Evolutionary conservation across 1,284 basidiomycete genomes (phyloP).

Genomic region (Sporisorium sorghi): DNA sequence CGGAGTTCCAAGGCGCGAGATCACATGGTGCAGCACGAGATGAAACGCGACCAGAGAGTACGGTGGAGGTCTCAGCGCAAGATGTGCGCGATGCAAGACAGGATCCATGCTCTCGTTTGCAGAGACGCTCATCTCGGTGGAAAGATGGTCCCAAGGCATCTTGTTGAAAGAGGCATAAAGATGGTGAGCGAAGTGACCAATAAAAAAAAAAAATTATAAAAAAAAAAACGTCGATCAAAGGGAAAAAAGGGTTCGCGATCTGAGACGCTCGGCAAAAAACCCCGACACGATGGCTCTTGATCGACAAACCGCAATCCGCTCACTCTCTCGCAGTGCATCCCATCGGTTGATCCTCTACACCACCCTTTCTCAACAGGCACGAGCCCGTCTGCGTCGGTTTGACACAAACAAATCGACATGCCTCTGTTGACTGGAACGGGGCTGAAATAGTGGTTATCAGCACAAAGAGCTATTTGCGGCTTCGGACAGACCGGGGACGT

Average conservation of each 20-base stretch:
- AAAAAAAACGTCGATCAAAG: background rate
- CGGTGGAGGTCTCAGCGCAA: too few species aligned
- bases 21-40: constrained; percentile 23
- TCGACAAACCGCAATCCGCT: too few species aligned
- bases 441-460: too few species aligned
- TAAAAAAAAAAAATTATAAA: background rate
- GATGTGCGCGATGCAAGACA: too few species aligned
- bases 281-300: background rate
- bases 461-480: background rate
- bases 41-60: background rate
- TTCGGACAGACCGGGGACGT: background rate
- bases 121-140: too few species aligned
- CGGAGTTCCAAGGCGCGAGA: constrained; percentile 26
- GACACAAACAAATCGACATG: background rate
- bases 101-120: too few species aligned
- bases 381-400: background rate
- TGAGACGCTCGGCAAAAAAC: background rate
- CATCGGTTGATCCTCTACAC: background rate
- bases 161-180: too few species aligned
- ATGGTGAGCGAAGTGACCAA: background rate
- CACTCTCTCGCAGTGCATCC: too few species aligned
- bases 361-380: background rate
- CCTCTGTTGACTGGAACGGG: background rate
- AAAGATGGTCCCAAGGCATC: too few species aligned
- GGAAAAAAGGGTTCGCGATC: background rate